A percentile compares a stretch with the other conserved stretches of the same genome.
phyloP scores from a whole-genome alignment of 345 rosid species.

The Syzygium oleosum region DNA sequence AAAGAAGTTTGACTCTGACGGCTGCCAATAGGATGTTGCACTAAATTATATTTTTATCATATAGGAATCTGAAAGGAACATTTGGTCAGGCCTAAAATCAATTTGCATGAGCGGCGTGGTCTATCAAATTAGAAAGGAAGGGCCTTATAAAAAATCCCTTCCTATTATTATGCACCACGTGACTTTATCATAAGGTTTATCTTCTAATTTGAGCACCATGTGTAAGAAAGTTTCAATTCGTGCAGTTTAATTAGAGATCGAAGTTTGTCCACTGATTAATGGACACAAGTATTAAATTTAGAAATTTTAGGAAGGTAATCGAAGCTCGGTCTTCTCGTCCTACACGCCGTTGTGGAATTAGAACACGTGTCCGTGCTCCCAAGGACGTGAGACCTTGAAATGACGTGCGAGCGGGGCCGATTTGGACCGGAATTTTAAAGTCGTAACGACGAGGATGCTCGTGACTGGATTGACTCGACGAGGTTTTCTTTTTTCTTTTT shows the following conservation, averaged over 20 bases:
- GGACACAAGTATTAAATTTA: background rate
- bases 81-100: background rate
- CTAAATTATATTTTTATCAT: background rate
- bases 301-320: background rate
- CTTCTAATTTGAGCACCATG: background rate
- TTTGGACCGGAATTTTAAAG: background rate
- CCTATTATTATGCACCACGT: background rate
- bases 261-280: background rate
- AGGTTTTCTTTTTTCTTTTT: background rate
- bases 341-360: background rate
- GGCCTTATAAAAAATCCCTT: background rate
- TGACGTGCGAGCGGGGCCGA: rapidly evolving
- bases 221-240: background rate
- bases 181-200: background rate
- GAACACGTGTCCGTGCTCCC: background rate
- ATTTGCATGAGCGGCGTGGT: background rate
- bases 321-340: background rate
- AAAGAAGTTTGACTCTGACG: background rate
- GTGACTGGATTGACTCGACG: background rate
- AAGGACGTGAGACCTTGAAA: background rate
- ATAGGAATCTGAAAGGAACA: background rate
- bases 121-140: background rate
- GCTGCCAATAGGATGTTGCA: background rate
- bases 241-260: background rate
- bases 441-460: background rate